Evolutionary conservation across 306 rosid species (phyloP), one percentile per base, ranked within the genome.

Genomic region (Ochetophila trinervis): DNA sequence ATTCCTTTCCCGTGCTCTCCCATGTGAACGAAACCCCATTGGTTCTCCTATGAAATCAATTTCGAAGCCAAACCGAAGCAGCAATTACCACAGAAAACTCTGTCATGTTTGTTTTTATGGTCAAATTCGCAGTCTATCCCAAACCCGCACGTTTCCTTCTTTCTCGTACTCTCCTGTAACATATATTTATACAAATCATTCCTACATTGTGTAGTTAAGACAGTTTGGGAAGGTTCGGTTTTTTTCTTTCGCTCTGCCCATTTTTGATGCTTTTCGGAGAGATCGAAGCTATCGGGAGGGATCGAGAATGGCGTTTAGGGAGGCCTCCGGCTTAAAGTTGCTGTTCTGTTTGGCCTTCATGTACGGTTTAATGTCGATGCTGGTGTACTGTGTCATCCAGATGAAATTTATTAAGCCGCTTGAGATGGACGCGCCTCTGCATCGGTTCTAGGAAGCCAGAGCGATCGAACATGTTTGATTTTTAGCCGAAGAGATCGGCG

Each of bases 361-460:
- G 73, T 93, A 84, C 82, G 86, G 85, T 6, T 80, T 90, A 55
- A 42, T 93, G 73, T 80, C 99, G 62, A 58, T 80, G 74, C 81
- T 93, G 15, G 66, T 73, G 9, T 67, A 90, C 72, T 86, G 87
- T 71, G 76, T 86, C 51, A 16, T 85, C 54, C 73, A 93, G 79
- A 88, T 93, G 97, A 85, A 82, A 85, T 86, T 90, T 82, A 64
- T 93, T 18, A 76, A 51, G 51, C 97, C 97, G 8, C 95, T 90
- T 24, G 82, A 45, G 34, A 37, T 53, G 61, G 83, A 90, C 47
- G 99, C 97, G 19, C 99, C 99, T 24, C 84, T 78, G 37, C 77
- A 88, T 79, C 91, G 78, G 17, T 93, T 94, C 78, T 94, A 97
- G 0, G 99, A 90, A 77, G 97, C 78, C 21, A 81, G 99, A 78